A percentile compares a stretch with the other conserved stretches of the same genome.
These are phyloP conservation scores for Aspergillus fischeri DNA, from an alignment of 2,329 filamentous ascomycete genomes.

Conservation along the genomic window DNA sequence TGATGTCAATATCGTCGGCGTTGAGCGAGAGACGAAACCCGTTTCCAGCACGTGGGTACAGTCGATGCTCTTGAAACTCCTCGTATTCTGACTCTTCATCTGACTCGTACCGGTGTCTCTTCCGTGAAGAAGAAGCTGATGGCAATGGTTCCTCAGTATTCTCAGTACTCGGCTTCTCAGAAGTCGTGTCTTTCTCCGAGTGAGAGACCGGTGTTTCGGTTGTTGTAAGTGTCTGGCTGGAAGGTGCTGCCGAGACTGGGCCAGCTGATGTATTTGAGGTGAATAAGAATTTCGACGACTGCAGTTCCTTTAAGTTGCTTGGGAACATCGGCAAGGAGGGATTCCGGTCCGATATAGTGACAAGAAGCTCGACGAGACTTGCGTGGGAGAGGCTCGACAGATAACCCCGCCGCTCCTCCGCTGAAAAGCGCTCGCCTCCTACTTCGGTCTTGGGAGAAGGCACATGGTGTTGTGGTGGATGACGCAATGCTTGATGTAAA, in stretches of 20 bases:
- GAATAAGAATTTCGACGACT: conserved; percentile 20
- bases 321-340: conserved; percentile 65
- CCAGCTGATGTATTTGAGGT: conserved; percentile 7
- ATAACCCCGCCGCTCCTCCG: conserved; percentile 57
- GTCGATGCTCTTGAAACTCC: conserved; percentile 53
- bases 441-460: conserved; percentile 19
- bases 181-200: background rate
- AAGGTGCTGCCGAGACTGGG: background rate
- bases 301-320: conserved; percentile 26
- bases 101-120: conserved; percentile 26
- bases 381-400: conserved; percentile 58
- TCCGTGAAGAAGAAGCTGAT: conserved; percentile 2
- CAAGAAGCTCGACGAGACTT: conserved; percentile 61
- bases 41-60: conserved; percentile 61
- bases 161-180: background rate
- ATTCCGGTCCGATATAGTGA: conserved; percentile 58
- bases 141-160: background rate
- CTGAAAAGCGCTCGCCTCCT: conserved; percentile 25
- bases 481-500: background rate
- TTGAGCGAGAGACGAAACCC: conserved; percentile 57
- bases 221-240: conserved; percentile 6
- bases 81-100: conserved; percentile 38
- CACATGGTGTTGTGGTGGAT: conserved; percentile 11
- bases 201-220: background rate
- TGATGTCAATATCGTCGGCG: conserved; percentile 56